A percentile compares a stretch with the other conserved stretches of the same genome.
These are phyloP conservation scores for Hemileia vastatrix DNA, from an alignment of 1,284 basidiomycete genomes.

Conservation along the genomic window DNA sequence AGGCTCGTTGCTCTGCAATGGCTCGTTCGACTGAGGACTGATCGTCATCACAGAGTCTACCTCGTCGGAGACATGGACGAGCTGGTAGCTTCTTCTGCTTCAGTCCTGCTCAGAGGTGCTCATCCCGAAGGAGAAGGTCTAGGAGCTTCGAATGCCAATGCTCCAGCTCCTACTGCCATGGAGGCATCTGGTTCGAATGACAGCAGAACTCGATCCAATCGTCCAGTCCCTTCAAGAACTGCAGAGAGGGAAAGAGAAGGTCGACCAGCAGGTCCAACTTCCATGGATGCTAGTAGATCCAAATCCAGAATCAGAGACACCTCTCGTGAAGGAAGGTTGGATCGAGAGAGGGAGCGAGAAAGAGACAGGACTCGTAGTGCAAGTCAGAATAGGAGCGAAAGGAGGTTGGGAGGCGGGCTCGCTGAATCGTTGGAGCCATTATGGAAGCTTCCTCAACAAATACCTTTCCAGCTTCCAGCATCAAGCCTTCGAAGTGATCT, in stretches of 20 bases:
- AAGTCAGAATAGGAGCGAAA: conserved; percentile 26
- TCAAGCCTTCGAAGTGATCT: too few species aligned
- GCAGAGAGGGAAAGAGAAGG: conserved; percentile 21
- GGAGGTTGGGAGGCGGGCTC: background rate
- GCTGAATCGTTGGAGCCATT: conserved; percentile 14
- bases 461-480: conserved; percentile 36
- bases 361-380: conserved; percentile 23
- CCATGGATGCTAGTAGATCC: conserved; percentile 2
- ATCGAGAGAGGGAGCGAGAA: conserved; percentile 5
- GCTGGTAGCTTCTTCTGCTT: too few species aligned
- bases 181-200: conserved; percentile 17
- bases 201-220: conserved; percentile 18
- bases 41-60: conserved; percentile 41
- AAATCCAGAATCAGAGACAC: conserved; percentile 17
- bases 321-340: conserved; percentile 10
- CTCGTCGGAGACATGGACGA: conserved; percentile 35
- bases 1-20: conserved; percentile 38
- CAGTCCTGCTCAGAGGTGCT: conserved; percentile 1
- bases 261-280: conserved; percentile 26
- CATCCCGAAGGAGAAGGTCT: background rate
- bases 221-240: conserved; percentile 6
- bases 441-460: conserved; percentile 34
- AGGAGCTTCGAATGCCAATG: background rate
- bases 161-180: conserved; percentile 11
- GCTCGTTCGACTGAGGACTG: conserved; percentile 39